Base-by-base conservation (phyloP, 495 filamentous ascomycete genomes). In the Haplographium delicatum region DNA sequence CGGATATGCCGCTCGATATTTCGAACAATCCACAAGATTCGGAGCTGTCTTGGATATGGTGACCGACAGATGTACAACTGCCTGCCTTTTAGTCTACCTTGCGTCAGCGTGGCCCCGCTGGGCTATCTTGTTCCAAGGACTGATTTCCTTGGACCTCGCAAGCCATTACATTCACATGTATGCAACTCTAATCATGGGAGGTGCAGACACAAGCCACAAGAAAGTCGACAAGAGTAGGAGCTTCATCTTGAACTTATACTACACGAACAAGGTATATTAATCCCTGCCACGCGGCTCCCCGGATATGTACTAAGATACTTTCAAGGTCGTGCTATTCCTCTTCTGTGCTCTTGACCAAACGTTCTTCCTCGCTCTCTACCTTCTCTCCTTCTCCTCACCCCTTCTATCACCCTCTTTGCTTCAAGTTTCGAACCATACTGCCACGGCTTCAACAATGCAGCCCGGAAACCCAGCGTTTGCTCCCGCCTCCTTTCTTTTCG, bases 81-180 rank as follows among this genome's bases (percentile, higher is more conserved):
- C 89, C 20, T 97, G 91, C 65, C 69, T 98, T 54, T 80, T 98
- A 39, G 90, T 95, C 10, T 98, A 96, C 74, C 70, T 98, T 28
- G 85, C 87, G 44, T 88, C 86, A 7, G 91, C 91, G 30, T 97
- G 88, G 71, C 91, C 93, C 6, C 77, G 89, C 24, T 98, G 89
- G 87, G 78, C 85, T 39, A 84, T 97, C 54, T 48, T 97, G 42
- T 97, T 97, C 79, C 94, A 97, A 71, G 78, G 83, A 24, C 73
- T 98, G 61, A 98, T 97, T 61, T 82, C 82, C 45, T 65, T 97
- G 62, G 93, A 98, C 67, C 69, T 98, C 57, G 88, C 94, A 27
- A 93, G 87, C 68, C 93, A 98, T 67, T 98, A 96, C 68, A 87
- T 96, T 74, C 94, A 98, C 70, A 96, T 98, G 89, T 97, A 89